These are phyloP conservation scores for Pythium insidiosum DNA, from an alignment of 352 stramenopile species.

Conservation along the genomic window DNA sequence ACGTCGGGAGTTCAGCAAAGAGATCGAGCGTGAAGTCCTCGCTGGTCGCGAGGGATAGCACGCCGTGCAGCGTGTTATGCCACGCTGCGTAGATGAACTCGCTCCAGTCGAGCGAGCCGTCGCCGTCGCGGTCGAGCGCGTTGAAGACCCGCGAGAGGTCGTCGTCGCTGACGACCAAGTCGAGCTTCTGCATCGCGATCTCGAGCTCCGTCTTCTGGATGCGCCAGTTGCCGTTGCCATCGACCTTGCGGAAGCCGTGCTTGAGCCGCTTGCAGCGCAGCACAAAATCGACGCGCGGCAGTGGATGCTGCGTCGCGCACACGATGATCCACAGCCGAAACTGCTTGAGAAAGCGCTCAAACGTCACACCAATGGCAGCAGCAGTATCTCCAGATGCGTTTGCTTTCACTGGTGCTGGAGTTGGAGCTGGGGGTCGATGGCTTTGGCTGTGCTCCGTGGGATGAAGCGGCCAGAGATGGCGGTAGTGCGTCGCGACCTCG, in stretches of 20 bases:
- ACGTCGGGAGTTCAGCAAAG: slow-evolving; percentile 30
- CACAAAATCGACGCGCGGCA: slow-evolving; percentile 24
- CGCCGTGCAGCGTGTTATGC: slow-evolving; percentile 15
- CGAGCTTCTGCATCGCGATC: slow-evolving; percentile 49
- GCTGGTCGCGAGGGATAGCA: slow-evolving; percentile 1
- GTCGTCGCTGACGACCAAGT: slow-evolving; percentile 20
- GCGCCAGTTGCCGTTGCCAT: slow-evolving; percentile 24
- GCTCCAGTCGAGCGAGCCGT: slow-evolving; percentile 33
- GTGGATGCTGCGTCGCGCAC: slow-evolving; percentile 6
- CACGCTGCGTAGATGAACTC: slow-evolving; percentile 35
- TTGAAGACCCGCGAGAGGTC: slow-evolving; percentile 22
- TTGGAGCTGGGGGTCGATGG: too few species aligned
- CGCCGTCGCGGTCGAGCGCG: slow-evolving; percentile 23
- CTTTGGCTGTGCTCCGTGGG: too few species aligned
- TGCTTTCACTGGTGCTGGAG: not conserved
- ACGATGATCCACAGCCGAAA: slow-evolving; percentile 13
- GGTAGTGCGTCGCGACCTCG: not conserved
- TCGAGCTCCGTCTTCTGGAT: slow-evolving; percentile 33
- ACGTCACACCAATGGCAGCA: slow-evolving; percentile 11
- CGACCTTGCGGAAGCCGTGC: slow-evolving; percentile 29
- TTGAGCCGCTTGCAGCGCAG: slow-evolving; percentile 32
- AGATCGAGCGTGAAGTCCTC: slow-evolving; percentile 31
- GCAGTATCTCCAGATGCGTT: too few species aligned
- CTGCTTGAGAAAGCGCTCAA: slow-evolving; percentile 15
- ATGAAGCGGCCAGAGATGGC: too few species aligned